Evolutionary conservation across 495 filamentous ascomycete genomes (phyloP).

Genomic region (Penicillium pulvis): DNA sequence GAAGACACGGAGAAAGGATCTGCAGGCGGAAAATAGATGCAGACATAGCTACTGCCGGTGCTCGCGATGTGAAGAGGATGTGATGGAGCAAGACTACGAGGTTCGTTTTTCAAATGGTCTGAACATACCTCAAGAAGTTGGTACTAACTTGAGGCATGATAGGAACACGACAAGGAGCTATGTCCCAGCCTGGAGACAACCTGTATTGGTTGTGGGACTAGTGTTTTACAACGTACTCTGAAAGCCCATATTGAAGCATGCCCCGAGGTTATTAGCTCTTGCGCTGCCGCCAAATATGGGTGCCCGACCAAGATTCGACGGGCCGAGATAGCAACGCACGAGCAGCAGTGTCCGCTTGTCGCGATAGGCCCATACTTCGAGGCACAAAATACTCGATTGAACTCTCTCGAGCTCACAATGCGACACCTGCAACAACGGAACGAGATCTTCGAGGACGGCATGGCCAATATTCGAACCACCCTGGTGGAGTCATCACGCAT

Average conservation of each 20-base stretch:
- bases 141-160: background rate
- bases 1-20: constrained; percentile 53
- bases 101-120: constrained; percentile 30
- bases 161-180: constrained; percentile 51
- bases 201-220: constrained; percentile 56
- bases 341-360: constrained; percentile 57
- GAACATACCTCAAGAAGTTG: background rate
- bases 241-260: constrained; percentile 55
- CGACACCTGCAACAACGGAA: constrained; percentile 59
- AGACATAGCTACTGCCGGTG: constrained; percentile 58
- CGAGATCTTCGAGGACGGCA: constrained; percentile 58
- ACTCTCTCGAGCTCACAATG: constrained; percentile 58
- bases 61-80: constrained; percentile 51
- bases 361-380: constrained; percentile 60
- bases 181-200: constrained; percentile 52
- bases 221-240: constrained; percentile 51
- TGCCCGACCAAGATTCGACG: constrained; percentile 56
- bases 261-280: constrained; percentile 53
- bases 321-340: constrained; percentile 52
- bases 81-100: constrained; percentile 62
- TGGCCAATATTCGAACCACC: constrained; percentile 49
- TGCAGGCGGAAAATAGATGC: constrained; percentile 47
- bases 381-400: constrained; percentile 57
- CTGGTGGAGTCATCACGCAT: constrained; percentile 39
- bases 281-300: constrained; percentile 57